These are phyloP conservation scores for Tuber calosporum DNA, from an alignment of 495 filamentous ascomycete species.

Conservation along the genomic window DNA sequence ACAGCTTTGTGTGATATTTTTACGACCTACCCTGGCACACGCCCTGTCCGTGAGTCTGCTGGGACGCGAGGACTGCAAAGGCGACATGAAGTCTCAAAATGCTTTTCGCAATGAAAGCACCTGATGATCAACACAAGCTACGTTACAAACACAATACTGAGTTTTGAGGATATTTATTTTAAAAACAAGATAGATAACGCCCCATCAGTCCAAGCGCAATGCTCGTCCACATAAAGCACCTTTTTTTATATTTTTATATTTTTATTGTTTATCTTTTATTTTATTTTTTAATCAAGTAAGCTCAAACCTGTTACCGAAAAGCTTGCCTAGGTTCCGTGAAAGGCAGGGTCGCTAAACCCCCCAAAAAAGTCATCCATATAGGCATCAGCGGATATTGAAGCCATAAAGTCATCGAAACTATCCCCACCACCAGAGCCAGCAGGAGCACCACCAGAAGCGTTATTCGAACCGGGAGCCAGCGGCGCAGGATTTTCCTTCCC, in stretches of 20 bases:
- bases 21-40: not conserved
- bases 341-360: slow-evolving; percentile 21
- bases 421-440: not conserved
- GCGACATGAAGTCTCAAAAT: slow-evolving; percentile 2
- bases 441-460: not conserved
- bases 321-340: slow-evolving; percentile 14
- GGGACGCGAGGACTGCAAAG: no score
- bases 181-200: not conserved
- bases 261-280: no score
- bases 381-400: slow-evolving; percentile 7
- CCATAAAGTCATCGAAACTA: slow-evolving; percentile 28
- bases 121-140: not conserved
- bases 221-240: not conserved
- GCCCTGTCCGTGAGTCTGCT: not conserved
- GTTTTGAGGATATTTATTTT: not conserved
- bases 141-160: not conserved
- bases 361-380: slow-evolving; percentile 25
- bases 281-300: not conserved
- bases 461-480: not conserved
- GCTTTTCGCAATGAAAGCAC: not conserved
- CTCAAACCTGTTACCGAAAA: not conserved
- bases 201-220: not conserved
- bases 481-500: slow-evolving; percentile 10
- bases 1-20: not conserved
- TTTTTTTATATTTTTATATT: no score